These are phyloP conservation scores for Baorangia bicolor DNA, from an alignment of 768 basidiomycete genomes.

Conservation along the genomic window DNA sequence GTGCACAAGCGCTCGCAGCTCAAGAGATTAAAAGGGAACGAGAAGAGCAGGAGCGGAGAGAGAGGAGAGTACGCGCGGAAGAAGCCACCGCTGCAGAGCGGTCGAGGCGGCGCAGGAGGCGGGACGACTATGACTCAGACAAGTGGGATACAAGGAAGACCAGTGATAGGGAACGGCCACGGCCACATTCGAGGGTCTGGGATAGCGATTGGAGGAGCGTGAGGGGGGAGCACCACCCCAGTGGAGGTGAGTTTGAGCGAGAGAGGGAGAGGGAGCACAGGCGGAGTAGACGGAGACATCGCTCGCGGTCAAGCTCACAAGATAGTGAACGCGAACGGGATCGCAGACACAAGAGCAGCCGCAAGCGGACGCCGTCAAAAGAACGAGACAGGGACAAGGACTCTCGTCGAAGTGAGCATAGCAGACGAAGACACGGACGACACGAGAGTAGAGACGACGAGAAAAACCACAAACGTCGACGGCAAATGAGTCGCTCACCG, in stretches of 20 bases:
- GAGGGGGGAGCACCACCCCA: constrained; percentile 43
- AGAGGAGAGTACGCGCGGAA: constrained; percentile 65
- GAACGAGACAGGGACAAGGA: constrained; percentile 13
- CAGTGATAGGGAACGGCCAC: constrained; percentile 38
- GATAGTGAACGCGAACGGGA: constrained; percentile 19
- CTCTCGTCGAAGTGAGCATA: constrained; percentile 15
- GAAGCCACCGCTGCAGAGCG: constrained; percentile 74
- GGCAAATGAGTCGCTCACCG: constrained; percentile 18
- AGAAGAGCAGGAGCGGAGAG: constrained; percentile 62
- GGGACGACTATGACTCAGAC: constrained; percentile 28
- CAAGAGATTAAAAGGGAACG: constrained; percentile 69
- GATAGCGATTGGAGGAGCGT: constrained; percentile 44
- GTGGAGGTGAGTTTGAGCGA: constrained; percentile 32
- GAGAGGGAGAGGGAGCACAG: constrained; percentile 21
- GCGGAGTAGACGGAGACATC: constrained; percentile 24
- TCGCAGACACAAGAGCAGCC: constrained; percentile 21
- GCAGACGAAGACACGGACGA: constrained; percentile 27
- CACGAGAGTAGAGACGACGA: constrained; percentile 22
- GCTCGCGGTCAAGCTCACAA: constrained; percentile 32
- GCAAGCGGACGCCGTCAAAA: constrained; percentile 18
- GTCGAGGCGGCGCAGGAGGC: constrained; percentile 39
- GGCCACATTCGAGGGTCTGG: constrained; percentile 45
- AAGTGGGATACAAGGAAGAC: constrained; percentile 39
- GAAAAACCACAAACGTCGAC: constrained; percentile 20
- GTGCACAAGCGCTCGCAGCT: constrained; percentile 69